Evolutionary conservation across 148 eudicot genomes (phyloP).

Genomic region (Simmondsia chinensis): DNA sequence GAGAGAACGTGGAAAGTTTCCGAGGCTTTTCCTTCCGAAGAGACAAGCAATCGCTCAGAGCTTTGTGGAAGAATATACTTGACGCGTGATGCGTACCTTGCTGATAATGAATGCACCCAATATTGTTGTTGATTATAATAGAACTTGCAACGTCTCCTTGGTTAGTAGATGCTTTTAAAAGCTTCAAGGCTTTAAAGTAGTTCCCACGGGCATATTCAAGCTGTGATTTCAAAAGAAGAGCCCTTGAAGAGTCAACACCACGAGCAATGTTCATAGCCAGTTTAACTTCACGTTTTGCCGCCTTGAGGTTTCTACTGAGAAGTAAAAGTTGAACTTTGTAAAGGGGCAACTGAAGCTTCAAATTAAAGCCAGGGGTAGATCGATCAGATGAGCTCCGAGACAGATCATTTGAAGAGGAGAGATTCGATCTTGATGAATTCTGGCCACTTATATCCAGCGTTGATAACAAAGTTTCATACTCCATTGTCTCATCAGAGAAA

Average conservation of each 20-base stretch:
- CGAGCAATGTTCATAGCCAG: conserved; percentile 71
- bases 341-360: conserved; percentile 77
- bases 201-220: conserved; percentile 89
- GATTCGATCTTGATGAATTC: conserved; percentile 36
- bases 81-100: conserved; percentile 71
- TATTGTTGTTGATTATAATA: conserved; percentile 65
- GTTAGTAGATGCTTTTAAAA: conserved; percentile 73
- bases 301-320: conserved; percentile 69
- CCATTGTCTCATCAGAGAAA: conserved; percentile 78
- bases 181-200: conserved; percentile 74
- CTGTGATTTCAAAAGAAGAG: conserved; percentile 81
- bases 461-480: conserved; percentile 64
- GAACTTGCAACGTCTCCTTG: conserved; percentile 52
- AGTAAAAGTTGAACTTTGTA: conserved; percentile 70
- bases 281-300: conserved; percentile 93
- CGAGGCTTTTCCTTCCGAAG: conserved; percentile 64
- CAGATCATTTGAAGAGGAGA: conserved; percentile 40
- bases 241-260: conserved; percentile 74
- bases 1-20: conserved; percentile 50
- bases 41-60: conserved; percentile 46
- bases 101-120: conserved; percentile 80
- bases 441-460: conserved; percentile 60
- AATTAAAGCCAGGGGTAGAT: conserved; percentile 43
- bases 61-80: conserved; percentile 64
- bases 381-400: conserved; percentile 39